Conservation (phyloP, 2,329 filamentous ascomycete species). For the Diplodia sapinea region DNA sequence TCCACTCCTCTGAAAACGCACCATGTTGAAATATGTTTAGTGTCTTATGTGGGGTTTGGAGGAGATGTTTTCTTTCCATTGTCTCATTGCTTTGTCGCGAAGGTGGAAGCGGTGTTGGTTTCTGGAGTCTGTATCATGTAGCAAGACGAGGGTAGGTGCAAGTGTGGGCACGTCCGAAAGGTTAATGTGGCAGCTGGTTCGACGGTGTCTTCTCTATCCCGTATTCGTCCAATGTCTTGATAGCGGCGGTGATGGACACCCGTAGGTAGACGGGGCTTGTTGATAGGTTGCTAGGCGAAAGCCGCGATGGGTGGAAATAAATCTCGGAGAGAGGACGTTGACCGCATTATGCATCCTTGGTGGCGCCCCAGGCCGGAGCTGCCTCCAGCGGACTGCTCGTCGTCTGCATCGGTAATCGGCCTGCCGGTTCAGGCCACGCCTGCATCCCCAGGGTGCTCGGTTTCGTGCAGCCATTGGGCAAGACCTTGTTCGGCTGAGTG, state of each 20-base stretch:
- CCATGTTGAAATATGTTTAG: slow-evolving; percentile 7
- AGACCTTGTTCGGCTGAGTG: background rate
- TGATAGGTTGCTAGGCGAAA: background rate
- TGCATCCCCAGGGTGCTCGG: background rate
- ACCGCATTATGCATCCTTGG: no score
- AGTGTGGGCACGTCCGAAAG: slow-evolving; percentile 3
- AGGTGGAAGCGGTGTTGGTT: background rate
- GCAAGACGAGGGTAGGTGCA: background rate
- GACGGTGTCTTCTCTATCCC: background rate
- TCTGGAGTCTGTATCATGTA: background rate
- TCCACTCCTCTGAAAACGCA: slow-evolving; percentile 12
- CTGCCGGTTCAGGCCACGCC: background rate
- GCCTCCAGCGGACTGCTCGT: background rate
- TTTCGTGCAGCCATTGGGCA: background rate
- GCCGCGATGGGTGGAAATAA: background rate
- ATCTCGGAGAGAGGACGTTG: background rate
- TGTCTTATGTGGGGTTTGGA: background rate
- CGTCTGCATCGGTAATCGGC: background rate
- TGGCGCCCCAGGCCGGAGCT: background rate
- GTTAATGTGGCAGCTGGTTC: slow-evolving; percentile 2
- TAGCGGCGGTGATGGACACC: background rate
- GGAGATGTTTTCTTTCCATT: background rate
- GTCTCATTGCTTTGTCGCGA: background rate
- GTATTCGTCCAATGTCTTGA: background rate
- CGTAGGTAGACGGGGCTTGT: background rate